Evolutionary conservation across 768 basidiomycete genomes (phyloP).

Genomic region (Phylloporus scabripes): DNA sequence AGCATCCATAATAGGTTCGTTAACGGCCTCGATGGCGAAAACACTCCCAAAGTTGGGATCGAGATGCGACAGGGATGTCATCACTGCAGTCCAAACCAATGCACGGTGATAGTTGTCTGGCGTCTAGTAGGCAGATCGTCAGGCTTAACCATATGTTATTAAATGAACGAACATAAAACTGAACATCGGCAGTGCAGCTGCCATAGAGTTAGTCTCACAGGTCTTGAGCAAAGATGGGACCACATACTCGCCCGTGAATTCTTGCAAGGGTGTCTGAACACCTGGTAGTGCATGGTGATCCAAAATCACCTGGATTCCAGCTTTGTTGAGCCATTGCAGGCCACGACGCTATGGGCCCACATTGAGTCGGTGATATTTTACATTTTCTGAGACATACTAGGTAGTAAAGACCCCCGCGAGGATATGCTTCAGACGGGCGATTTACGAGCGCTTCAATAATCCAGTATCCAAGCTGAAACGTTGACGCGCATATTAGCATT

Average conservation of each 20-base stretch:
- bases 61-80: slow-evolving; percentile 66
- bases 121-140: slow-evolving; percentile 35
- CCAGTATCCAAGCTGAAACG: slow-evolving; percentile 70
- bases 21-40: slow-evolving; percentile 69
- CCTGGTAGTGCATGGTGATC: slow-evolving; percentile 71
- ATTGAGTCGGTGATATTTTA: neutral
- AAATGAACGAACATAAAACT: slow-evolving; percentile 60
- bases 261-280: slow-evolving; percentile 53
- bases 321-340: slow-evolving; percentile 49
- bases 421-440: slow-evolving; percentile 54
- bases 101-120: slow-evolving; percentile 70
- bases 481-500: neutral
- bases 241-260: slow-evolving; percentile 63
- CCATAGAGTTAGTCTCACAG: slow-evolving; percentile 1
- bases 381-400: slow-evolving; percentile 41
- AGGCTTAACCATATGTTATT: neutral
- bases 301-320: slow-evolving; percentile 62
- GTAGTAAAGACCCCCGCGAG: slow-evolving; percentile 61
- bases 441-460: slow-evolving; percentile 70
- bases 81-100: slow-evolving; percentile 75
- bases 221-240: neutral
- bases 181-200: slow-evolving; percentile 61
- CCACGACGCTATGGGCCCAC: slow-evolving; percentile 50
- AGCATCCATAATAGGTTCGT: slow-evolving; percentile 75
- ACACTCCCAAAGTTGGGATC: slow-evolving; percentile 62